phyloP scores from a whole-genome alignment of 331 rosid species.

The Malus hybrid region DNA sequence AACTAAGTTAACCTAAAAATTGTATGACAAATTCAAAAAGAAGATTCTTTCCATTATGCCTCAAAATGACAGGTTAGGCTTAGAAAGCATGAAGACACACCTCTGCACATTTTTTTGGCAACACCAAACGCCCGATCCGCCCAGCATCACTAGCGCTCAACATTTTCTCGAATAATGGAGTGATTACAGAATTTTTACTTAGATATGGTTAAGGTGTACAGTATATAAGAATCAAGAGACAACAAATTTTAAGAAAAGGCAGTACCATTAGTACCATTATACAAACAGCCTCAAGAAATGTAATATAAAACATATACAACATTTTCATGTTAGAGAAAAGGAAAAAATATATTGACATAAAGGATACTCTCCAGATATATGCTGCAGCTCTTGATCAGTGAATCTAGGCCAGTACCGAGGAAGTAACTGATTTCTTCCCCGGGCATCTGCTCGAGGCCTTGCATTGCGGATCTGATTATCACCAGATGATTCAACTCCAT shows the following conservation, averaged over 20 bases:
- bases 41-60: background rate
- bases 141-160: constrained; percentile 99
- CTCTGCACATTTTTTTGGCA: constrained; percentile 99
- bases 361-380: constrained; percentile 95
- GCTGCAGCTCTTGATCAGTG: constrained; percentile 88
- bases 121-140: constrained; percentile 92
- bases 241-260: background rate
- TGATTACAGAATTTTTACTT: constrained; percentile 80
- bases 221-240: background rate
- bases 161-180: constrained; percentile 95
- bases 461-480: constrained; percentile 80
- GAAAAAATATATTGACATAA: background rate
- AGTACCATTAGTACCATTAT: background rate
- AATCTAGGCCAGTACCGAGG: constrained; percentile 99
- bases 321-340: background rate
- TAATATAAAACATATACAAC: background rate
- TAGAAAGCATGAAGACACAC: constrained; percentile 34
- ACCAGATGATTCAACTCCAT: constrained; percentile 56
- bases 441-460: constrained; percentile 75
- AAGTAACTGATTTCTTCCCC: constrained; percentile 81
- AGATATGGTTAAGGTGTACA: constrained; percentile 44
- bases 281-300: background rate
- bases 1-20: background rate
- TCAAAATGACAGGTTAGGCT: background rate
- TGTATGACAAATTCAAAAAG: background rate